Conservation (phyloP, 1,139 yeast species). For the Hanseniaspora sp. region DNA sequence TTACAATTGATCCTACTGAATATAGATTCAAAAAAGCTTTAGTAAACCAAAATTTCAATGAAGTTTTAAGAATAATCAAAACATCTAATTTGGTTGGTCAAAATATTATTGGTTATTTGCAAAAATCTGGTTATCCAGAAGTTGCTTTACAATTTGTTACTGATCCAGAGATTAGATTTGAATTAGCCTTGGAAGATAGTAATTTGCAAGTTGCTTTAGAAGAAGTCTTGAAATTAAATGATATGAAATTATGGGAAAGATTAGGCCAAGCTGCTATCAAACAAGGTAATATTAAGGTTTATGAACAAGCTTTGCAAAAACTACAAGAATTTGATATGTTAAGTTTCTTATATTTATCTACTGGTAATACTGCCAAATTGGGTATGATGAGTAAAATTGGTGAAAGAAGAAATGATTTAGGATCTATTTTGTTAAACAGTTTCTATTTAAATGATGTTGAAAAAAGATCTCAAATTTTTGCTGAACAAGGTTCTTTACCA, state of each 20-base stretch:
- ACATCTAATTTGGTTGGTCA: constrained; percentile 92
- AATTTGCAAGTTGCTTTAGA: constrained; percentile 76
- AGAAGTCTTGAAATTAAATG: constrained; percentile 73
- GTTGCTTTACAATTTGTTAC: constrained; percentile 90
- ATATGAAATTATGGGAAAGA: constrained; percentile 63
- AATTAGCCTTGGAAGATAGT: constrained; percentile 87
- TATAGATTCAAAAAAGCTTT: constrained; percentile 90
- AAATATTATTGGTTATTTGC: constrained; percentile 87
- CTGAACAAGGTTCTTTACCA: constrained; percentile 71
- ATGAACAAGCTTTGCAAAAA: constrained; percentile 82
- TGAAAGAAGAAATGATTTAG: constrained; percentile 71
- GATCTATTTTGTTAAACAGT: constrained; percentile 74
- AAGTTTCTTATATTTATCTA: constrained; percentile 72
- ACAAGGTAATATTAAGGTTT: constrained; percentile 80
- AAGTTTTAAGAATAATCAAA: constrained; percentile 80
- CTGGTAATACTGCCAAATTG: constrained; percentile 69
- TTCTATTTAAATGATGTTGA: constrained; percentile 65
- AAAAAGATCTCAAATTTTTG: constrained; percentile 63
- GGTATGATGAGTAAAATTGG: constrained; percentile 83
- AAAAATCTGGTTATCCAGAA: constrained; percentile 91
- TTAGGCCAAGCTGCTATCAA: constrained; percentile 75
- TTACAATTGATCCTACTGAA: constrained; percentile 88
- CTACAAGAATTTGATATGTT: constrained; percentile 77
- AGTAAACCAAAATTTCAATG: constrained; percentile 79
- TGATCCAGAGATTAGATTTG: constrained; percentile 93